phyloP scores from a whole-genome alignment of 352 stramenopile species.

The Thraustotheca clavata region DNA sequence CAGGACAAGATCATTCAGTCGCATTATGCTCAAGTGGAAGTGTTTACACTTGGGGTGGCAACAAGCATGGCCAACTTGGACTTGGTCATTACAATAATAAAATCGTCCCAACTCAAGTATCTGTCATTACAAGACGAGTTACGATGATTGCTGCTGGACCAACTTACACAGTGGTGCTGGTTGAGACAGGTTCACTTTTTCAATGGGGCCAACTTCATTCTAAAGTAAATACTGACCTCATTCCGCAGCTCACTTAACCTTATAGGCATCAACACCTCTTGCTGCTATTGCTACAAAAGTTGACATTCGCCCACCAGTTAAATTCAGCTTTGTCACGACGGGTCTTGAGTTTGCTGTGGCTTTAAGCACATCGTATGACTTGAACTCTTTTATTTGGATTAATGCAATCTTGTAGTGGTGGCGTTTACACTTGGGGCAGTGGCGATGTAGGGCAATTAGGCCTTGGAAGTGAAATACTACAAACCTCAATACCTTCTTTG shows the following conservation, averaged over 20 bases:
- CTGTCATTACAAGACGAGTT: not conserved
- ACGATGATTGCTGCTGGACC: not conserved
- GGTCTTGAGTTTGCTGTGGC: not conserved
- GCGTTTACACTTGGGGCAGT: slow-evolving; percentile 1
- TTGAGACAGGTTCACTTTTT: slow-evolving; percentile 5
- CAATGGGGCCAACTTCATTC: not conserved
- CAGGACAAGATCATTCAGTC: not conserved
- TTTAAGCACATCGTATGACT: not conserved
- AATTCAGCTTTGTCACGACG: not conserved
- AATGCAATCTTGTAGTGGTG: not conserved
- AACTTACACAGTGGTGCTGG: not conserved
- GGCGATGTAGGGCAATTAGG: not conserved
- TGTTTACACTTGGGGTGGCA: slow-evolving; percentile 16
- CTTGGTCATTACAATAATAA: not conserved
- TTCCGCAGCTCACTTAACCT: not conserved
- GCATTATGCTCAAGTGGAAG: not conserved
- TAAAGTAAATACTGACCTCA: not conserved
- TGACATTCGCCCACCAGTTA: not conserved
- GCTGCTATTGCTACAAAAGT: not conserved
- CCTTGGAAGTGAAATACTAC: not conserved
- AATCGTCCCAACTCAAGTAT: not conserved
- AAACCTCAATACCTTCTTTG: not conserved
- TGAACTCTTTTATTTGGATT: not conserved
- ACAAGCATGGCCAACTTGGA: slow-evolving; percentile 4
- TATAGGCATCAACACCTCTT: not conserved